Evolutionary conservation across 106 monocot species (phyloP).

Genomic region (Apostasia shenzhenica): DNA sequence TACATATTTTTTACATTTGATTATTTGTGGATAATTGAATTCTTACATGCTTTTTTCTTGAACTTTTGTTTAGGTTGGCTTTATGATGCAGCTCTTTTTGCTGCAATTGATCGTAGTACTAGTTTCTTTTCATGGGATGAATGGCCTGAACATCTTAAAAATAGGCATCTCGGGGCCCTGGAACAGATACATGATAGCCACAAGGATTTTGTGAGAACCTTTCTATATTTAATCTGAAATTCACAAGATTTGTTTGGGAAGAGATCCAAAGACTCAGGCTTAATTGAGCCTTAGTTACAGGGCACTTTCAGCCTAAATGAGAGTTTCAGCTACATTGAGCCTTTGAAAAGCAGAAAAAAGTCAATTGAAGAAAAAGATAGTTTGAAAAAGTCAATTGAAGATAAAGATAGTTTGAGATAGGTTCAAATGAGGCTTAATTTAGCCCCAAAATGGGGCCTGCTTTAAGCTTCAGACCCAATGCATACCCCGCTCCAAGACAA

Average conservation of each 20-base stretch:
- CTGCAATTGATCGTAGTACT: conserved; percentile 73
- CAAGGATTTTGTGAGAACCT: conserved; percentile 66
- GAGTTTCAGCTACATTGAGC: no score
- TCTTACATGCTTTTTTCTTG: background rate
- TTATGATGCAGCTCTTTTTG: conserved; percentile 99
- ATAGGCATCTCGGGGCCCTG: conserved; percentile 80
- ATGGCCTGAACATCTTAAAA: conserved; percentile 92
- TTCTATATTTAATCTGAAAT: background rate
- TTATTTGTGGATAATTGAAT: background rate
- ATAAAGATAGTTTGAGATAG: no score
- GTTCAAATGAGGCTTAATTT: no score
- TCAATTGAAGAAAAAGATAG: no score
- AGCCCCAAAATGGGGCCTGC: no score
- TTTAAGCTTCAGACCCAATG: no score
- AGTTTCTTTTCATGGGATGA: conserved; percentile 72
- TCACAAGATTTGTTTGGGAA: background rate
- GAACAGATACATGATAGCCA: conserved; percentile 63
- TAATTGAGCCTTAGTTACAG: no score
- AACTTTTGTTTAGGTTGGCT: conserved; percentile 62
- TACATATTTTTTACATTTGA: background rate
- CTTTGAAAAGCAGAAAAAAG: no score
- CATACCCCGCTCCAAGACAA: no score
- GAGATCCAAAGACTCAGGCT: no score
- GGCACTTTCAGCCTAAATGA: no score
- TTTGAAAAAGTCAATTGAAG: no score